Conservation (phyloP, 208 protist species). For the Trypanosoma boissoni region DNA sequence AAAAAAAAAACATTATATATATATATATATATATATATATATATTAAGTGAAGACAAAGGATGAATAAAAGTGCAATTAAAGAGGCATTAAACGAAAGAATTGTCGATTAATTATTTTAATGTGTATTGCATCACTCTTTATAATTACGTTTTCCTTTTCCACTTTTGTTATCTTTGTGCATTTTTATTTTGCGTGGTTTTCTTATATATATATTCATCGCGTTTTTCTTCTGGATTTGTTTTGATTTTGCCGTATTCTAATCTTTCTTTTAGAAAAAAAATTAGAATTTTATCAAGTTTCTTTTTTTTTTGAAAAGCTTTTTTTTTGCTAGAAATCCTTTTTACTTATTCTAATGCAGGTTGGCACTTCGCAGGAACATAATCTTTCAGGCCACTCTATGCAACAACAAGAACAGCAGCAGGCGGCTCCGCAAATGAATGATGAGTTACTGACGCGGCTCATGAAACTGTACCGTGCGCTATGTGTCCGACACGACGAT, state of each 20-base stretch:
- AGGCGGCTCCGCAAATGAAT: slow-evolving; percentile 13
- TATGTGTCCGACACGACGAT: slow-evolving; percentile 87
- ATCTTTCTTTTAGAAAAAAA: too few relatives aligned
- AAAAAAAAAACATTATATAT: neutral
- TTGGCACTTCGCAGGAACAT: too few relatives aligned
- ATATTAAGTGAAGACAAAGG: neutral
- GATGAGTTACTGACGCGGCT: slow-evolving; percentile 52
- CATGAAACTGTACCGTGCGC: slow-evolving; percentile 79
- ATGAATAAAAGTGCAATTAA: neutral
- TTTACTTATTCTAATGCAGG: too few relatives aligned
- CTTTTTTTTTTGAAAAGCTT: too few relatives aligned
- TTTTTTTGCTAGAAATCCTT: too few relatives aligned
- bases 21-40: slow-evolving; percentile 2
- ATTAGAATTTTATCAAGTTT: too few relatives aligned
- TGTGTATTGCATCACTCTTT: too few relatives aligned
- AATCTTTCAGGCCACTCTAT: too few relatives aligned
- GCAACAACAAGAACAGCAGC: too few relatives aligned
- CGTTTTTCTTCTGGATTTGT: neutral
- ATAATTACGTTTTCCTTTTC: slow-evolving; percentile 6
- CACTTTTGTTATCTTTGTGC: neutral
- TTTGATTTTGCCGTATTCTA: neutral
- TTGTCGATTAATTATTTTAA: neutral
- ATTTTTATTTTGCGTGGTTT: neutral
- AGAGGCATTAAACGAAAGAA: slow-evolving; percentile 3
- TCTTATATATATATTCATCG: neutral